Percentiles rank a stretch among this genome's conserved stretches.
These are phyloP conservation scores for Camellia oleifera DNA, from an alignment of 179 eudicot species.

Conservation along the genomic window DNA sequence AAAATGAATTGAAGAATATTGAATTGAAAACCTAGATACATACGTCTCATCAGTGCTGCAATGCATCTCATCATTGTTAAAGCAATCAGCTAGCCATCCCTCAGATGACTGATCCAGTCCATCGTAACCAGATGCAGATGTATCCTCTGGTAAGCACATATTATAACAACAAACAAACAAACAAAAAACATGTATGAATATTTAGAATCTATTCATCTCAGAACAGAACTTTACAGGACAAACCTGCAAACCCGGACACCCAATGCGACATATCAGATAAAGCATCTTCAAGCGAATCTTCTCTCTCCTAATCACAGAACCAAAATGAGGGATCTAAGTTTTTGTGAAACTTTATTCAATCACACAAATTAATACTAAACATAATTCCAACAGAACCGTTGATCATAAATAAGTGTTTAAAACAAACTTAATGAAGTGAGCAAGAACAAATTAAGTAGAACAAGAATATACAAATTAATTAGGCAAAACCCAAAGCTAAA, in stretches of 20 bases:
- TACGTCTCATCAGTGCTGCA: conserved; percentile 61
- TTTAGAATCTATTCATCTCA: neutral
- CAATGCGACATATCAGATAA: conserved; percentile 53
- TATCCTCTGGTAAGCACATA: conserved; percentile 38
- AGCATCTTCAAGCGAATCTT: conserved; percentile 48
- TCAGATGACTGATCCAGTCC: conserved; percentile 62
- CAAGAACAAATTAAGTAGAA: neutral
- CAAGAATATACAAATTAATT: neutral
- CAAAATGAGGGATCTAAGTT: conserved; percentile 7
- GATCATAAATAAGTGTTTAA: neutral
- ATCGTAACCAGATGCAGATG: conserved; percentile 43
- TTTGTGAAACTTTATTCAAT: neutral
- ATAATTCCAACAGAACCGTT: neutral
- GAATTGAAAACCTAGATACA: conserved; percentile 1
- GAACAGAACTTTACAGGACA: conserved; percentile 16
- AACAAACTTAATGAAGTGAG: neutral
- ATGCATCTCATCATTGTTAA: conserved; percentile 64
- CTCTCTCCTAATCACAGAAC: conserved; percentile 49
- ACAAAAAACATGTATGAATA: neutral
- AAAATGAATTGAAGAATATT: neutral
- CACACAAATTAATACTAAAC: neutral
- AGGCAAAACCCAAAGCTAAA: neutral
- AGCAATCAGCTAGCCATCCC: conserved; percentile 88
- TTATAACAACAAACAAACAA: neutral
- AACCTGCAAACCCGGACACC: conserved; percentile 74